Evolutionary conservation across 2,329 filamentous ascomycete species (phyloP), one percentile per base, ranked within the genome.

Genomic region (Calonectria naviculata): DNA sequence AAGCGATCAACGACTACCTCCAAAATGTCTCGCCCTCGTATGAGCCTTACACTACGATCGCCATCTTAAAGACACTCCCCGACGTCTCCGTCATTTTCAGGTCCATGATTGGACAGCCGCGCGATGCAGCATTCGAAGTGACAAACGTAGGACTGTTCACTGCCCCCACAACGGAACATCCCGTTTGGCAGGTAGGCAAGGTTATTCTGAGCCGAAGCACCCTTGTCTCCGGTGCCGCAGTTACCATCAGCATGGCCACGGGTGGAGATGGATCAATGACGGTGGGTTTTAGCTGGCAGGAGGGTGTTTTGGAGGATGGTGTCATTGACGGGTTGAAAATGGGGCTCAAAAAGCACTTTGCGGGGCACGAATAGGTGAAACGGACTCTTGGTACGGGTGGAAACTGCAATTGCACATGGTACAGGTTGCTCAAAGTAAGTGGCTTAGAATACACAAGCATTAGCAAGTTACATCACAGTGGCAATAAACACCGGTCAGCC

Each of bases 131-230:
- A 10, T 85, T 83, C 26, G 86, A 88, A 71, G 67, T 88, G 9
- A 87, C 86, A 0, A 88, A 87, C 74, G 65, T 88, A 5, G 87
- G 86, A 0, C 75, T 83, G 2, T 79, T 84, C 54, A 74, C 74
- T 17, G 29, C 52, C 31, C 46, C 61, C 2, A 60, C 42, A 19
- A 71, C 70, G 17, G 15, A 73, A 36, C 66, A 70, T 31, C 34
- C 10, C 26, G 3, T 29, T 13, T 76, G 74, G 74, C 74, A 70
- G 21, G 80, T 87, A 31, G 82, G 81, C 1, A 80, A 83, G 4
- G 81, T 86, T 75, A 70, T 85, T 5, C 87, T 88, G 66, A 85
- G 84, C 28, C 85, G 88, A 72, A 56, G 63, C 29, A n/a, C 63
- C 24, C 36, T 66, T 28, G 63, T 29, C 9, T 78, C 81, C 3